Evolutionary conservation across 2,329 filamentous ascomycete genomes (phyloP).

Genomic region (Penicillium sp.): DNA sequence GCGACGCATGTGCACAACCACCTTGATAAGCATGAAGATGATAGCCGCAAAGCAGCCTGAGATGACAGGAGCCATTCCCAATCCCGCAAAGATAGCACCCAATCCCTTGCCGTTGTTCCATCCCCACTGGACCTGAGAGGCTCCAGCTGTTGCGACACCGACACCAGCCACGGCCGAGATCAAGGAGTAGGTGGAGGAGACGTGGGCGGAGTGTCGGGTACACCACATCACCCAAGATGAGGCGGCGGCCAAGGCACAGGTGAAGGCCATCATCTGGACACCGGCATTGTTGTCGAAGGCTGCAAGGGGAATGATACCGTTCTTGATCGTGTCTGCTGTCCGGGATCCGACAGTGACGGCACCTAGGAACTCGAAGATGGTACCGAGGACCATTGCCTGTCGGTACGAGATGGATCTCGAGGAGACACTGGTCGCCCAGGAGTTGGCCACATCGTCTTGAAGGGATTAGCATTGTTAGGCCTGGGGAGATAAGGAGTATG

Average conservation of each 20-base stretch:
- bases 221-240: conserved; percentile 76
- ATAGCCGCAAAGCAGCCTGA: conserved; percentile 63
- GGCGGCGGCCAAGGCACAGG: conserved; percentile 34
- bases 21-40: conserved; percentile 74
- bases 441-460: conserved; percentile 74
- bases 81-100: conserved; percentile 66
- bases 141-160: conserved; percentile 66
- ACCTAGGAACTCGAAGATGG: conserved; percentile 67
- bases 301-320: conserved; percentile 65
- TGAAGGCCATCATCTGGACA: conserved; percentile 64
- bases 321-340: conserved; percentile 77
- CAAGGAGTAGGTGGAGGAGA: conserved; percentile 71
- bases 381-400: conserved; percentile 50
- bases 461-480: neutral
- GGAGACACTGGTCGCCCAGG: conserved; percentile 79
- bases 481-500: neutral
- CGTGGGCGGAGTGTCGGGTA: conserved; percentile 70
- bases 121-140: conserved; percentile 64
- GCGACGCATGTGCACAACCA: conserved; percentile 68
- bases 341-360: conserved; percentile 67
- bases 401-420: conserved; percentile 60
- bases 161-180: conserved; percentile 69
- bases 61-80: conserved; percentile 68
- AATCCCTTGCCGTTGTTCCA: conserved; percentile 68
- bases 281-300: conserved; percentile 63